Conservation (phyloP, 2,329 filamentous ascomycete species). For the Colletotrichum lupini region DNA sequence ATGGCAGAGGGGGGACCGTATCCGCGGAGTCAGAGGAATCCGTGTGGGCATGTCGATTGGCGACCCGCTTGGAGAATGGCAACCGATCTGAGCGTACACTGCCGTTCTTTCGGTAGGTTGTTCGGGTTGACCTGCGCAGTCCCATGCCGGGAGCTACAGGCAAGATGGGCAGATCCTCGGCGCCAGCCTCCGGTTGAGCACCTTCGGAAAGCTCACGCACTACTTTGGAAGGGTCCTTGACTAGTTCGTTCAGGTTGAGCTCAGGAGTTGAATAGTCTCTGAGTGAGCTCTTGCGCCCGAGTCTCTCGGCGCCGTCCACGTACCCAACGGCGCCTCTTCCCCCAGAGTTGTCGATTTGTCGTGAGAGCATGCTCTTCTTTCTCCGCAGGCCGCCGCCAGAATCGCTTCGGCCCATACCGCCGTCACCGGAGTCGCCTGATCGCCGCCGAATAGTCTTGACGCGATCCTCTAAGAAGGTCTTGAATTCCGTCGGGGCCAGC, state of each 20-base stretch:
- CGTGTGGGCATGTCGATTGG: conserved; percentile 70
- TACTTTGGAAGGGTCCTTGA: conserved; percentile 80
- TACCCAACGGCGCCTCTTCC: conserved; percentile 72
- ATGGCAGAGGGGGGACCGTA: conserved; percentile 43
- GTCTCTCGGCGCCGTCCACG: conserved; percentile 83
- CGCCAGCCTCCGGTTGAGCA: conserved; percentile 56
- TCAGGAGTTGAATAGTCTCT: conserved; percentile 64
- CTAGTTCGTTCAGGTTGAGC: conserved; percentile 82
- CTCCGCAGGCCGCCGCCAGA: conserved; percentile 73
- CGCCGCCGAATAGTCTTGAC: conserved; percentile 89
- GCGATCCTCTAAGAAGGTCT: conserved; percentile 93
- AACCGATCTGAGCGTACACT: conserved; percentile 83
- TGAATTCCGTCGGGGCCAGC: conserved; percentile 94
- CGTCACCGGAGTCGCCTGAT: conserved; percentile 76
- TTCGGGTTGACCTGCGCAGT: conserved; percentile 88
- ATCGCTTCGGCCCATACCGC: conserved; percentile 61
- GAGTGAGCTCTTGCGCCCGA: conserved; percentile 79
- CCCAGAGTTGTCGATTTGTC: conserved; percentile 83
- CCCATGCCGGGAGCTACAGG: conserved; percentile 82
- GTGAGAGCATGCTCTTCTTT: conserved; percentile 96
- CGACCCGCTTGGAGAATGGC: conserved; percentile 79
- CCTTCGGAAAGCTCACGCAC: conserved; percentile 76
- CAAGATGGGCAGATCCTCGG: conserved; percentile 87
- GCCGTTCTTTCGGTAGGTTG: conserved; percentile 86
- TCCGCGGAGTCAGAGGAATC: conserved; percentile 50